phyloP scores from a whole-genome alignment of 1,284 basidiomycete genomes.

The Cystobasidium slooffiae region DNA sequence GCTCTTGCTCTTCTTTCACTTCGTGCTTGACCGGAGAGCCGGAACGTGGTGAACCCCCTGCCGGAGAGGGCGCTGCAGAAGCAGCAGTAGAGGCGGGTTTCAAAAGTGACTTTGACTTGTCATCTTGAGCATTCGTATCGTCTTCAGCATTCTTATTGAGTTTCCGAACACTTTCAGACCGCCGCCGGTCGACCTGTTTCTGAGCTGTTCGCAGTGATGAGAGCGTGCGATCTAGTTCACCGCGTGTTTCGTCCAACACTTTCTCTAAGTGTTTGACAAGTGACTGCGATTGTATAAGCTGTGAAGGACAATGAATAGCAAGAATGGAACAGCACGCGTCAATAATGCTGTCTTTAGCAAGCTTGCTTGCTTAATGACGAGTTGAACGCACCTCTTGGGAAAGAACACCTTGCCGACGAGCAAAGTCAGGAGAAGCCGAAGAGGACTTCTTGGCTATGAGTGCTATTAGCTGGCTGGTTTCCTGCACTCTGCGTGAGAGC shows the following conservation, averaged over 20 bases:
- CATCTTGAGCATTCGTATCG: constrained; percentile 9
- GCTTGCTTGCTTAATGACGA: background rate
- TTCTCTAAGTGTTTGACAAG: constrained; percentile 46
- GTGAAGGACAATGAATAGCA: background rate
- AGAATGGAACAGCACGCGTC: background rate
- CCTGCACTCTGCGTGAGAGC: constrained; percentile 9
- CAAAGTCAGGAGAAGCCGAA: constrained; percentile 4
- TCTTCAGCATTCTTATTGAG: constrained; percentile 44
- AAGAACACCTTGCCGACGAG: constrained; percentile 1
- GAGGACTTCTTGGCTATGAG: constrained; percentile 11
- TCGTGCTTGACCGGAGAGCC: constrained; percentile 18
- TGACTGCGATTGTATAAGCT: constrained; percentile 46
- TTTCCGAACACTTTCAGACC: constrained; percentile 49
- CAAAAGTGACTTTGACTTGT: background rate
- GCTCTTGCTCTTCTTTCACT: constrained; percentile 8
- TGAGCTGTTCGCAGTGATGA: constrained; percentile 49
- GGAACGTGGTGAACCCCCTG: constrained; percentile 14
- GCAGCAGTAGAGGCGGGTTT: constrained; percentile 5
- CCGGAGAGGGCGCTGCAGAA: constrained; percentile 22
- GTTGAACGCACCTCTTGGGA: constrained; percentile 3
- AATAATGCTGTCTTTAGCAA: background rate
- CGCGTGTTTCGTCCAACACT: constrained; percentile 47
- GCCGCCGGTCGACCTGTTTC: constrained; percentile 51
- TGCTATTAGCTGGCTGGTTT: constrained; percentile 26
- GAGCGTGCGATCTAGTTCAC: constrained; percentile 50